Evolutionary conservation across 257 asterid genomes (phyloP).

Genomic region (Penstemon eatonii): DNA sequence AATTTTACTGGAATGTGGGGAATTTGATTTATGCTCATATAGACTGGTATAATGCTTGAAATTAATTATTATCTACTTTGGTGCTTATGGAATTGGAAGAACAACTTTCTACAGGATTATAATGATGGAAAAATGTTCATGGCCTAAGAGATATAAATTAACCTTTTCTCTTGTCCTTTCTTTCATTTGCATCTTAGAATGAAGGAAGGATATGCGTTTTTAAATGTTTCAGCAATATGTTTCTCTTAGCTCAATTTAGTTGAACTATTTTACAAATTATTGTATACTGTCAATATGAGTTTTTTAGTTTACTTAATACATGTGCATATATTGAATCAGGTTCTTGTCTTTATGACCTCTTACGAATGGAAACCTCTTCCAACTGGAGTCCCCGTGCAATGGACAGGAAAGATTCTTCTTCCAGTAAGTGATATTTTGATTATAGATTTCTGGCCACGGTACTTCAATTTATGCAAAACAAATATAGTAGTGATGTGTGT

Average conservation of each 20-base stretch:
- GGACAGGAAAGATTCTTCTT: conserved; percentile 30
- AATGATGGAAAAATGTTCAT: too few species aligned
- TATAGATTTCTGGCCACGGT: not conserved
- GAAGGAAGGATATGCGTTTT: not conserved
- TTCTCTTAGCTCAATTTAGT: not conserved
- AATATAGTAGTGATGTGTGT: not conserved
- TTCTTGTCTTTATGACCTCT: conserved; percentile 58
- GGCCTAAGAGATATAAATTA: too few species aligned
- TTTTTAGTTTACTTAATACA: not conserved
- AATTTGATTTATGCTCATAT: not conserved
- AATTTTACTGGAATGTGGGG: not conserved
- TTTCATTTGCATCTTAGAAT: too few species aligned
- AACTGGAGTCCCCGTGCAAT: conserved; percentile 34
- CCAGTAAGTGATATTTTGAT: conserved; percentile 40
- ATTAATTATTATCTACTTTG: not conserved
- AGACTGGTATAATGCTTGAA: not conserved
- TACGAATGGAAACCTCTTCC: conserved; percentile 52
- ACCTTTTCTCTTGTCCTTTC: too few species aligned
- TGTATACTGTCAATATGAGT: not conserved
- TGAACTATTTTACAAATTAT: not conserved
- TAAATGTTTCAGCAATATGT: not conserved
- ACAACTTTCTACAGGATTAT: too few species aligned
- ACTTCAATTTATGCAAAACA: conserved; percentile 2
- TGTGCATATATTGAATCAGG: conserved; percentile 38
- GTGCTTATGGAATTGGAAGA: not conserved